Evolutionary conservation across 306 rosid genomes (phyloP), one percentile per base, ranked within the genome.

Genomic region (Urtica urens): DNA sequence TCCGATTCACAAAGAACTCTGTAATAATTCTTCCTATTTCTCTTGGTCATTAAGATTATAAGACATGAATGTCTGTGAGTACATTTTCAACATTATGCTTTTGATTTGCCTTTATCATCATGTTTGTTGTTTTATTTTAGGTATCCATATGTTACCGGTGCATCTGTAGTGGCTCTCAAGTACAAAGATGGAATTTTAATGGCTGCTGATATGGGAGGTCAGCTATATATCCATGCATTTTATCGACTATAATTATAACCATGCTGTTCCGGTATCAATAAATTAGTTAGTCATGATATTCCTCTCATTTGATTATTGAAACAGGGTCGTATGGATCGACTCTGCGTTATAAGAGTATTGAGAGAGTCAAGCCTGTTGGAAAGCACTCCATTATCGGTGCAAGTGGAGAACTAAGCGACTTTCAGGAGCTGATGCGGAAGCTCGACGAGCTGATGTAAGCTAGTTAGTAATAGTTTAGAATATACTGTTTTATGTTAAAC

Each of bases 141-240:
- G 74, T 79, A 85, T 60, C 99, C 99, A 0, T 90, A 79, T 59
- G 99, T 90, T 7, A 90, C 95, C 18, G 94, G 99, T 21, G 71
- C 94, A 12, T 90, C 99, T 16, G 95, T 90, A 0, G 87, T 90
- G 33, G 94, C 94, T 42, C 56, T 90, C 68, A 90, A 90, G 62
- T 90, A 75, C 79, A 90, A 82, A 67, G 94, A 90, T 85, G 99
- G 92, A 29, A 75, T 90, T 69, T 76, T 90, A 23, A 81, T 90
- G 99, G 87, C 78, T 48, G 67, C 99, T 45, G 95, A 90, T 69
- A 81, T 79, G 85, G 94, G 95, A 85, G 99, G 95, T 90, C 2
- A 48, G 78, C 37, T 64, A 38, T 57, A 24, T 29, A 38, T 50
- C 40, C 21, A 39, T 27, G 18, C 23, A 23, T 11, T 17, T 49